Conservation (phyloP, 2,329 filamentous ascomycete species). For the Aspergillus fructus region DNA sequence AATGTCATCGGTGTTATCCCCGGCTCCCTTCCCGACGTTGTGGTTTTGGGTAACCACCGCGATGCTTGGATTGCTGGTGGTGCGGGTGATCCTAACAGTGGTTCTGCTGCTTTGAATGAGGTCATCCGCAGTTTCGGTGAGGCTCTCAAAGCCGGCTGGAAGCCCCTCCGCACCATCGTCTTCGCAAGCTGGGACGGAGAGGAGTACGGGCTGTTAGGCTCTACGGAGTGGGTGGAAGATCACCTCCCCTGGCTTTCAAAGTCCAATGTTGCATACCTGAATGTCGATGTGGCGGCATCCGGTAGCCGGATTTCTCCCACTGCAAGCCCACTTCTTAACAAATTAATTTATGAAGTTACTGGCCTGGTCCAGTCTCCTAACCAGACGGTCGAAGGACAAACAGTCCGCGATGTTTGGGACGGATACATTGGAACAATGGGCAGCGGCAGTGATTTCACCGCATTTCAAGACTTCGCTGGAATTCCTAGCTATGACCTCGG, state of each 20-base stretch:
- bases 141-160: slow-evolving; percentile 73
- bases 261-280: slow-evolving; percentile 77
- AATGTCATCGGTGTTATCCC: slow-evolving; percentile 92
- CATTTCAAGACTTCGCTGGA: slow-evolving; percentile 71
- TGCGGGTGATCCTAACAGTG: slow-evolving; percentile 78
- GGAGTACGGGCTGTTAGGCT: slow-evolving; percentile 83
- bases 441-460: slow-evolving; percentile 71
- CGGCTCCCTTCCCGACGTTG: slow-evolving; percentile 76
- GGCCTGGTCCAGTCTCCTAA: slow-evolving; percentile 68
- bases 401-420: slow-evolving; percentile 67
- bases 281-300: slow-evolving; percentile 73
- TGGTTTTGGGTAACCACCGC: slow-evolving; percentile 88
- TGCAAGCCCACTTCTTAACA: slow-evolving; percentile 74
- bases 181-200: slow-evolving; percentile 84
- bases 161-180: slow-evolving; percentile 83
- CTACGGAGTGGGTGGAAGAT: slow-evolving; percentile 92
- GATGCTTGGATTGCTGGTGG: slow-evolving; percentile 90
- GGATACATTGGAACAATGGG: slow-evolving; percentile 65
- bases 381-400: slow-evolving; percentile 68
- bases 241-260: slow-evolving; percentile 76
- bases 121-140: slow-evolving; percentile 72
- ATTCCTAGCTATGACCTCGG: slow-evolving; percentile 65
- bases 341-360: slow-evolving; percentile 67
- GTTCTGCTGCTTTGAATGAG: slow-evolving; percentile 76
- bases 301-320: slow-evolving; percentile 64